Base-by-base conservation (phyloP, 352 stramenopile species). In the Aphanomyces invadans region DNA sequence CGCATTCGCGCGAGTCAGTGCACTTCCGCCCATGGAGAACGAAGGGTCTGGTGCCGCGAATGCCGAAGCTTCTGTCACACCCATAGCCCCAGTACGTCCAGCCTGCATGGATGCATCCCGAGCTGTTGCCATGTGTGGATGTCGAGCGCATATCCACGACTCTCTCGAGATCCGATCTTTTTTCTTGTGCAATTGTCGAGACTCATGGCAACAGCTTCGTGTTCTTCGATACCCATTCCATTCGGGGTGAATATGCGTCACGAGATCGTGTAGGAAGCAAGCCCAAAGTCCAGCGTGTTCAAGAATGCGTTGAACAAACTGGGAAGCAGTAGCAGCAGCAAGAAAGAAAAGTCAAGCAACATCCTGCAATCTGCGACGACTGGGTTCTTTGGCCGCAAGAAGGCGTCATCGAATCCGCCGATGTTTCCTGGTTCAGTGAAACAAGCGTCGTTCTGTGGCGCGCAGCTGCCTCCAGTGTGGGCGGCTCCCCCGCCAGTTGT, bases 291-390 rank as follows among this genome's bases (percentile, higher is more conserved):
- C 10, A 59, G 26, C 23, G 48, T 67, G 42, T 90, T 92, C 61
- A 83, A 83, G 62, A 87, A 78, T 59, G 84, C 80, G 48, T 71
- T 92, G 55, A 81, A 92, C 73, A 92, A 92, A 57, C 88, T 92
- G 51, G 59, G 70, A n/a, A 78, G n/a, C n/a, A 42, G 36, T 15
- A 42, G 36, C 36, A 15, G 36, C 36, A 42, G 7, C 7, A 42
- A 86, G 62, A 92, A 90, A 72, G 85, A 90, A 55, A 88, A 92
- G 63, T 21, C 28, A 72, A 88, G 28, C 70, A 78, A 19, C 68
- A 69, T 44, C 53, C 60, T 12, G 65, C 70, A 45, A 55, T 87
- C 60, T 21, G 77, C 78, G 5, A 83, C 81, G 1, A 81, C 76
- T 3, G 73, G 84, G 17, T 92, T 92, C 67, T 92, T 92, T 62